These are phyloP conservation scores for Trichoderma hamatum DNA, from an alignment of 2,329 filamentous ascomycete genomes.

Conservation along the genomic window DNA sequence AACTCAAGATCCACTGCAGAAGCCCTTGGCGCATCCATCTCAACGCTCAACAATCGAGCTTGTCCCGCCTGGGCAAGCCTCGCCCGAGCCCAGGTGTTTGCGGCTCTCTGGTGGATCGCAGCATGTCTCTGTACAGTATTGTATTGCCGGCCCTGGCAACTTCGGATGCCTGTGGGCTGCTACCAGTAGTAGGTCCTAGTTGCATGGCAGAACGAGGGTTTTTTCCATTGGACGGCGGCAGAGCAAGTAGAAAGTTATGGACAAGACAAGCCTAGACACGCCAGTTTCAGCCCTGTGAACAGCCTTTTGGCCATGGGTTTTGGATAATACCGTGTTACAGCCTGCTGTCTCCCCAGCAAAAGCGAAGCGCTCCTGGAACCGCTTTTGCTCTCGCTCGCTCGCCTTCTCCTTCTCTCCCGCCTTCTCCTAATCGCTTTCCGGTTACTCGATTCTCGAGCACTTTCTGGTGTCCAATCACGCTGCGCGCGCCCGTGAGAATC, in stretches of 20 bases:
- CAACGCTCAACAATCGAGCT: not conserved
- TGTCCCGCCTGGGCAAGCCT: not conserved
- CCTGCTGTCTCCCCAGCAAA: too few species aligned
- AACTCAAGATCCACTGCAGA: conserved; percentile 1
- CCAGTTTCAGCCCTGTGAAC: conserved; percentile 7
- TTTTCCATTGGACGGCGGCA: conserved; percentile 3
- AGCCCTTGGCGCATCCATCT: not conserved
- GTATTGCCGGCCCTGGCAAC: not conserved
- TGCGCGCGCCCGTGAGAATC: not conserved
- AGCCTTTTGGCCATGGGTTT: conserved; percentile 6
- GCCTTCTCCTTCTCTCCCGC: not conserved
- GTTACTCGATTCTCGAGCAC: not conserved
- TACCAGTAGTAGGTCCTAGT: too few species aligned
- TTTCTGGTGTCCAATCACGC: not conserved
- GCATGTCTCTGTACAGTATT: not conserved
- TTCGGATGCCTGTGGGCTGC: not conserved
- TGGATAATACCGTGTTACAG: not conserved
- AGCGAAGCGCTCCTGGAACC: not conserved
- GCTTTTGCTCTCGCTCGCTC: not conserved
- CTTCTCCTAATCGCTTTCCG: not conserved
- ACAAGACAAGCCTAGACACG: conserved; percentile 6
- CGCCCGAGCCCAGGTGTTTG: not conserved
- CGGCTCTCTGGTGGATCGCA: conserved; percentile 10
- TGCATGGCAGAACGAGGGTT: not conserved
- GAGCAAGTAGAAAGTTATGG: conserved; percentile 8